phyloP scores from a whole-genome alignment of 1,139 yeast genomes.

The Magnusiomyces ingens region DNA sequence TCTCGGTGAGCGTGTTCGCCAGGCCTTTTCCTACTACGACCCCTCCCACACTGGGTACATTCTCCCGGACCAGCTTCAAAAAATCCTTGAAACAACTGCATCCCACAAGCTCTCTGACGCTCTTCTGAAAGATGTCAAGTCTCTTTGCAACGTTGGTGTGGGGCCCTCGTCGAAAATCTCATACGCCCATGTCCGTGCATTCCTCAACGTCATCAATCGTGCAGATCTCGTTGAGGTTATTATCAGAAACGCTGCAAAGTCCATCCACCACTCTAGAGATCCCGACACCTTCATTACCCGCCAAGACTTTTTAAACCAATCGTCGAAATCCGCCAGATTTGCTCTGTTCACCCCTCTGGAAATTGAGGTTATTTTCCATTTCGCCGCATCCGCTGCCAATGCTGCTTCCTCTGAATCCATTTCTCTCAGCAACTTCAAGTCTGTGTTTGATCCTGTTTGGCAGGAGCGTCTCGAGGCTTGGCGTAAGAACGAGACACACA shows the following conservation, averaged over 20 bases:
- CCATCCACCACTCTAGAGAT: constrained; percentile 12
- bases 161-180: constrained; percentile 33
- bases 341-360: constrained; percentile 41
- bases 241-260: constrained; percentile 30
- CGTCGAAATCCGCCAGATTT: constrained; percentile 37
- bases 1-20: constrained; percentile 42
- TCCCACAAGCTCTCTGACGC: constrained; percentile 39
- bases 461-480: constrained; percentile 35
- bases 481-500: constrained; percentile 29
- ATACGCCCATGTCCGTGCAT: constrained; percentile 41
- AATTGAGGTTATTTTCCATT: constrained; percentile 40
- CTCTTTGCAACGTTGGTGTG: constrained; percentile 31
- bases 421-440: constrained; percentile 35
- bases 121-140: constrained; percentile 34
- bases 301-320: constrained; percentile 36
- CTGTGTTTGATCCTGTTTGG: constrained; percentile 42
- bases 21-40: constrained; percentile 39
- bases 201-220: constrained; percentile 38
- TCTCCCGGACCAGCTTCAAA: constrained; percentile 37
- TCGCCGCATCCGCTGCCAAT: constrained; percentile 33
- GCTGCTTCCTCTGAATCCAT: constrained; percentile 30
- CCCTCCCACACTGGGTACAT: constrained; percentile 35
- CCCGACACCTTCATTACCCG: constrained; percentile 36
- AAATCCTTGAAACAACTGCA: constrained; percentile 34
- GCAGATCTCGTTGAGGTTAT: constrained; percentile 39